Evolutionary conservation across 1,139 yeast genomes (phyloP), one percentile per base, ranked within the genome.

Genomic region (Saccharomyces hybrid): DNA sequence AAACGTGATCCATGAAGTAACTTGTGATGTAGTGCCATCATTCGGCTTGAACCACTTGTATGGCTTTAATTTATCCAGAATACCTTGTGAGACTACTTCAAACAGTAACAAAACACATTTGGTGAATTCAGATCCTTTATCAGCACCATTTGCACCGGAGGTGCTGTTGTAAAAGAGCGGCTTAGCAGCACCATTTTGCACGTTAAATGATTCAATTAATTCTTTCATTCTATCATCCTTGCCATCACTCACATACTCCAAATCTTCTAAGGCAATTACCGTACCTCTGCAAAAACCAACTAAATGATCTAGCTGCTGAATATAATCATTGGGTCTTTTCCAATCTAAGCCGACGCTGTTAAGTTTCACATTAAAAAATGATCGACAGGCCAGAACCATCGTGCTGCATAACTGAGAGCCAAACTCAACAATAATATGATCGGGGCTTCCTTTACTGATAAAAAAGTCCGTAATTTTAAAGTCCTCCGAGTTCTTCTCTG

Each of bases 291-390:
- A 62, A 13, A 63, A 34, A 13, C 60, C 57, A 26, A 61, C 64
- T 6, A 60, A 48, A 34, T 58, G 55, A 41, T 62, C 65, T 13
- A 52, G 27, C 46, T 61, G 64, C 28, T 57, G 60, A 2, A 67
- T 56, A 47, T 59, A 65, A 9, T 61, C 64, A 23, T 57, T 55
- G 2, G 70, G 70, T 48, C 70, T 58, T n/a, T 50, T 52, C 68
- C 69, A 66, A n/a, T 27, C 47, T 23, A 50, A 38, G 9, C 31
- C 26, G 31, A 51, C 20, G 20, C 44, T 13, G 4, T 54, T 51
- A 8, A 61, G 42, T 42, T 57, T 55, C 47, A 52, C 52, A 23
- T 63, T 61, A n/a, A 67, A 51, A 42, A 56, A 64, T 5, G 62
- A 55, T 50, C 60, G 58, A 28, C 65, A 60, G 31, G 63, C 54